Base-by-base conservation (phyloP, 2,329 filamentous ascomycete genomes). In the Sphaerostilbella broomeana region DNA sequence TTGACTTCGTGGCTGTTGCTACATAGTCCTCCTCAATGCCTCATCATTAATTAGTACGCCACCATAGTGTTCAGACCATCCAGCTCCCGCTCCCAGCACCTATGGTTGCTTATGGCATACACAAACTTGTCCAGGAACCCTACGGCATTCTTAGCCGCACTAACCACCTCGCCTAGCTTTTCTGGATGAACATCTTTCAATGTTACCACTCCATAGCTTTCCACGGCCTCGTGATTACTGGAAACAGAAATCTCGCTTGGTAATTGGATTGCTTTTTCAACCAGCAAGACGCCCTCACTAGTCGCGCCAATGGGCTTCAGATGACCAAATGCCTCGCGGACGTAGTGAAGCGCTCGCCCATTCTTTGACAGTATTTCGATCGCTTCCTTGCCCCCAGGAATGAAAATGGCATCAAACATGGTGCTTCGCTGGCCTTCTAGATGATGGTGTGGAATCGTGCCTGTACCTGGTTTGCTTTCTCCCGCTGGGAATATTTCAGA, bases 271-370 rank as follows among this genome's bases (percentile, higher is more conserved):
- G 71, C 69, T 25, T 60, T 53, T 13, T 67, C 55, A 19, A 90
- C 68, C 27, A 90, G 64, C 3, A 75, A 66, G 0, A 86, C 75
- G 0, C 70, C 85, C 54, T 88, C 84, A 1, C 83, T 85, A 0
- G 81, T 83, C 0, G 81, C 86, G 2, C 78, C 86, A 17, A 92
- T 83, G 2, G 84, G 67, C 68, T 92, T 92, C 35, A 88, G 69
- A 47, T 92, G 86, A 0, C 84, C 85, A 50, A 90, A 92, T 0
- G 85, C 81, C 58, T 92, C 86, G 2, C 82, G 74, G 4, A 90
- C 64, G 76, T 82, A 92, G 64, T 90, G 81, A 2, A 84, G 55
- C 0, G 83, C 83, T 13, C 84, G 79, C 0, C 86, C 85, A 45
- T 73, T 86, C 65, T 79, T 77, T 40, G 71, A 63, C 0, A 92